These are phyloP conservation scores for Alternaria angustiovoidea DNA, from an alignment of 2,329 filamentous ascomycete species.

Conservation along the genomic window DNA sequence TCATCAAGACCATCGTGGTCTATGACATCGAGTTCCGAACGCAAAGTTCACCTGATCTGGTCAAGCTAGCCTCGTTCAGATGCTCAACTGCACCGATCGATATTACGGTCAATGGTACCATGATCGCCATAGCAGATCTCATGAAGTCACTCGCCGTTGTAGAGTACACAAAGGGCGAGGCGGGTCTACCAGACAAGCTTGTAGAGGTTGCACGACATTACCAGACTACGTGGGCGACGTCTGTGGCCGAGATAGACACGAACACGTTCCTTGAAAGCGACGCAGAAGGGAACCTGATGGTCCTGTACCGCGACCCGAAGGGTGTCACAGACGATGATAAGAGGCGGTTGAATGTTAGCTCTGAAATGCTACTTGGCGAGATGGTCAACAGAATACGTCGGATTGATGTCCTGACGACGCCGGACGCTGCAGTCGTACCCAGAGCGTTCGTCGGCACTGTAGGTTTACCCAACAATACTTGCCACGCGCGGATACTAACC, in stretches of 20 bases:
- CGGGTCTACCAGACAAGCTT: constrained; percentile 68
- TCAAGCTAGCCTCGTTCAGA: constrained; percentile 78
- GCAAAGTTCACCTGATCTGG: constrained; percentile 63
- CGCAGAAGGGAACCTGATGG: constrained; percentile 84
- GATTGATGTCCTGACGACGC: constrained; percentile 71
- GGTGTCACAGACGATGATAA: constrained; percentile 79
- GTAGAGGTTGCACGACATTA: constrained; percentile 81
- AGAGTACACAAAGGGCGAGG: constrained; percentile 68
- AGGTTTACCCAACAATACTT: constrained; percentile 48
- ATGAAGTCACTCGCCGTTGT: constrained; percentile 92
- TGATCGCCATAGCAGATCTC: constrained; percentile 86
- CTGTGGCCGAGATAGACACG: constrained; percentile 74
- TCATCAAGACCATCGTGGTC: constrained; percentile 83
- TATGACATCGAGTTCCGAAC: constrained; percentile 65
- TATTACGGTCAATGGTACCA: constrained; percentile 74
- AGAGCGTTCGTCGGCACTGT: constrained; percentile 90
- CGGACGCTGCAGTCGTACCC: constrained; percentile 75
- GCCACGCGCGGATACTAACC: constrained; percentile 17
- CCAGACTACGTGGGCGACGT: constrained; percentile 82
- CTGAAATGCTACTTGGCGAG: constrained; percentile 87
- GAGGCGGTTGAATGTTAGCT: constrained; percentile 73
- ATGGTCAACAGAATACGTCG: constrained; percentile 89
- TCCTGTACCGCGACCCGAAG: constrained; percentile 76
- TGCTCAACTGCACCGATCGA: constrained; percentile 86
- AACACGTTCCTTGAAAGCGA: constrained; percentile 85